Base-by-base conservation (phyloP, 768 basidiomycete species). In the Hericium coralloides region DNA sequence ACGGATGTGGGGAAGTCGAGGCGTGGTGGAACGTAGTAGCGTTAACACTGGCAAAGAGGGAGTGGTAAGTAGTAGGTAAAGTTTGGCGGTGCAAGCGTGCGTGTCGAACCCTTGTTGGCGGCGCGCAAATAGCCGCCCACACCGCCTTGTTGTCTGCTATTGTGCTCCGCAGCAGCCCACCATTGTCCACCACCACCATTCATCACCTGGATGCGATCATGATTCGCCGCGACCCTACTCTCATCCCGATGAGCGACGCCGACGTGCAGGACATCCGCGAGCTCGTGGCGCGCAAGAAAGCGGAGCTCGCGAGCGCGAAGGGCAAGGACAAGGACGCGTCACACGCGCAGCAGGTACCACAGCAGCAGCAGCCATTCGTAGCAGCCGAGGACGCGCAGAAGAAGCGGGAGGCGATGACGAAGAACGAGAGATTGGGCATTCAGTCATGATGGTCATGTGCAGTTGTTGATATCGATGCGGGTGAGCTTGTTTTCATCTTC, bases 261-360 rank as follows among this genome's bases (percentile, higher is more conserved):
- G 90, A 92, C 67, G 84, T 92, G 26, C 85, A 91, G 72, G 88
- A 89, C 59, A 74, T 91, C 43, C 82, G 88, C 43, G 81, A 84
- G 51, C 69, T 84, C 64, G 73, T 78, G 18, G 64, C 81, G 39
- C 64, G 63, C 39, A 66, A 64, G 57, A 70, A 69, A 59, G 58
- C 61, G 10, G 65, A 63, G 10, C 60, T 59, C 6, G 55, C 59
- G 23, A 57, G 51, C 20, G 54, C 39, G 17, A 59, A 39, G 23
- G 43, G 58, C 31, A 60, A 45, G 49, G 58, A 55, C 10, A 14
- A 43, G n/a, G 61, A 62, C 1, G 26, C 49, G 23, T 22, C 25
- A 22, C 18, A n/a, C 12, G 18, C 49, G 45, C 45, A 47, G 20
- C 57, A 38, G 10, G 26, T 31, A 22, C 43, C 17, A 9, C 22